These are phyloP conservation scores for Ganoderma boninense DNA, from an alignment of 1,284 basidiomycete genomes.

Conservation along the genomic window DNA sequence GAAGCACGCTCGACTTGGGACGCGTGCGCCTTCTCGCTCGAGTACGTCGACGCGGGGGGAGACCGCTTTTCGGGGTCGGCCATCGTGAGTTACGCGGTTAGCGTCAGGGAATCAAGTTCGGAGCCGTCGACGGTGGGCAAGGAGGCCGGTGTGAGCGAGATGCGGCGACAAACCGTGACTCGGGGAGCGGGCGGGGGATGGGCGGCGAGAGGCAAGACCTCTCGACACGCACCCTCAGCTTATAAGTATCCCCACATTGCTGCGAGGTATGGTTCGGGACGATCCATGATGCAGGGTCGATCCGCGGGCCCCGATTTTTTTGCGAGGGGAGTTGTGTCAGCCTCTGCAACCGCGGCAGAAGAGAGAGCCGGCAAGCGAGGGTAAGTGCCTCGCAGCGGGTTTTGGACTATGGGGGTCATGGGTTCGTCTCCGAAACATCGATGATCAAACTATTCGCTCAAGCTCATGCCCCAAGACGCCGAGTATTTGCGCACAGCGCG, in stretches of 20 bases:
- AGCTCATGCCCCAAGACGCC: constrained; percentile 1
- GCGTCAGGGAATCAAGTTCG: not conserved
- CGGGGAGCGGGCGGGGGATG: not conserved
- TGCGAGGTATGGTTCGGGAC: too few species aligned
- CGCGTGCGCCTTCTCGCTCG: constrained; percentile 38
- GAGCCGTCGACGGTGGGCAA: not conserved
- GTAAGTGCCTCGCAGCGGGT: not conserved
- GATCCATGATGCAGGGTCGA: constrained; percentile 1
- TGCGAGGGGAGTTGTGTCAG: not conserved
- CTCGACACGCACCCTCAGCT: not conserved
- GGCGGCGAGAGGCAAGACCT: not conserved
- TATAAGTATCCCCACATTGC: not conserved
- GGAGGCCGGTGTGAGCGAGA: not conserved
- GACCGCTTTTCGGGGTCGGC: constrained; percentile 25
- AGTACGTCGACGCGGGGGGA: constrained; percentile 27
- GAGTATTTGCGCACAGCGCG: not conserved
- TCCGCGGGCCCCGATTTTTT: not conserved
- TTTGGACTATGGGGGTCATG: constrained; percentile 22
- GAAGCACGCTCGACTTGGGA: constrained; percentile 30
- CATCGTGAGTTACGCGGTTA: not conserved
- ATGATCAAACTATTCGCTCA: constrained; percentile 2
- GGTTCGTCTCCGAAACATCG: constrained; percentile 17
- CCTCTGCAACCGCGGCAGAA: constrained; percentile 12
- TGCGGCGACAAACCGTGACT: not conserved
- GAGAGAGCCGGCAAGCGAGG: constrained; percentile 13